A percentile compares a stretch with the other conserved stretches of the same genome.
Evolutionary conservation across 1,284 basidiomycete genomes (phyloP).

Genomic region (Quambalaria eucalypti): DNA sequence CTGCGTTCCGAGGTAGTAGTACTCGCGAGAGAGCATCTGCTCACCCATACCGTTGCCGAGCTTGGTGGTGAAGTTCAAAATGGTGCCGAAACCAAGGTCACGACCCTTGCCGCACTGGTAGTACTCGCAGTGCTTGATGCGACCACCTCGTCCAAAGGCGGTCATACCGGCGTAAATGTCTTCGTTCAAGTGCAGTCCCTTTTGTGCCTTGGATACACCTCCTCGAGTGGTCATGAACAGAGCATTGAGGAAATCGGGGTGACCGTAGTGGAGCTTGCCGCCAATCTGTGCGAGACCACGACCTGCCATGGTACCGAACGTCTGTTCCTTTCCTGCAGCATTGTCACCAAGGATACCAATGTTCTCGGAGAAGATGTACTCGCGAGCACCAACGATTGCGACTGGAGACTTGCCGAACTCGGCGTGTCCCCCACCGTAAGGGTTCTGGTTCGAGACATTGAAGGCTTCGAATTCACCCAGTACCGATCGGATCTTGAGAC

Average conservation of each 20-base stretch:
- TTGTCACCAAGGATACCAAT: constrained; percentile 98
- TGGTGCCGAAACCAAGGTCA: constrained; percentile 97
- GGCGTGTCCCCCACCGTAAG: constrained; percentile 65
- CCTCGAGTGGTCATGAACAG: constrained; percentile 97
- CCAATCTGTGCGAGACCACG: constrained; percentile 93
- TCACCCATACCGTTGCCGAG: constrained; percentile 99
- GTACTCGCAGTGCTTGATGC: constrained; percentile 99
- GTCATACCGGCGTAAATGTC: constrained; percentile 99
- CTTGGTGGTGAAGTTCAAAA: constrained; percentile 98
- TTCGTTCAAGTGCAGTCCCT: constrained; percentile 94
- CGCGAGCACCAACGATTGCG: constrained; percentile 93
- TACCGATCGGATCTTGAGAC: constrained; percentile 97
- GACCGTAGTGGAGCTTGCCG: constrained; percentile 97
- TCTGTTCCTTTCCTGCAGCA: constrained; percentile 98
- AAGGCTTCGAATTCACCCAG: constrained; percentile 97
- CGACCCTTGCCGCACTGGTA: constrained; percentile 94
- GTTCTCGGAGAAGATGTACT: constrained; percentile 99
- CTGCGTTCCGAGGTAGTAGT: constrained; percentile 98
- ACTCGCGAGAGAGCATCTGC: constrained; percentile 97
- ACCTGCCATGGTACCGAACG: constrained; percentile 92
- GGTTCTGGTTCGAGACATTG: constrained; percentile 71
- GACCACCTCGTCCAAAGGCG: constrained; percentile 87
- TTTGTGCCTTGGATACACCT: constrained; percentile 96
- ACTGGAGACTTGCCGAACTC: constrained; percentile 74
- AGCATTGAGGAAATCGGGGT: constrained; percentile 96